These are phyloP conservation scores for Cyclotella choctawhatcheeana DNA, from an alignment of 108 stramenopile genomes.

Conservation along the genomic window DNA sequence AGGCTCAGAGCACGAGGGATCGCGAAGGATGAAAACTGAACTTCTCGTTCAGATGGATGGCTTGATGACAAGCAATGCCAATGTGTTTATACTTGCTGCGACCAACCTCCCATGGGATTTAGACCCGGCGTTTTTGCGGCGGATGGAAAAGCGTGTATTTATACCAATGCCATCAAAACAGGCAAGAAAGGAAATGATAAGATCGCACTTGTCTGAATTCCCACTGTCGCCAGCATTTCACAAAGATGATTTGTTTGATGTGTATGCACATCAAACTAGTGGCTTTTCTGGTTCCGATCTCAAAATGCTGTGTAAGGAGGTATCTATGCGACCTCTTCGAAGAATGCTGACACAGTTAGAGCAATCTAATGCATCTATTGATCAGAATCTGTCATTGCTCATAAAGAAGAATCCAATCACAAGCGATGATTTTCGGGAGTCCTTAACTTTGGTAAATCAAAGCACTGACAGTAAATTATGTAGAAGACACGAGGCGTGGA, in stretches of 20 bases:
- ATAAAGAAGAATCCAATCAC: slow-evolving; percentile 38
- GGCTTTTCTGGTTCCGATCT: slow-evolving; percentile 73
- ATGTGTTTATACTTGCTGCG: slow-evolving; percentile 77
- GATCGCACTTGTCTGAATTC: slow-evolving; percentile 38
- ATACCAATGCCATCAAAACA: slow-evolving; percentile 66
- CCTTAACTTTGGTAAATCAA: slow-evolving; percentile 14
- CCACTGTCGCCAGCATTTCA: slow-evolving; percentile 15
- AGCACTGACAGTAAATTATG: slow-evolving; percentile 26
- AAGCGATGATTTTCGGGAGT: slow-evolving; percentile 33
- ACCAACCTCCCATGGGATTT: slow-evolving; percentile 87
- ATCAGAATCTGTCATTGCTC: slow-evolving; percentile 27
- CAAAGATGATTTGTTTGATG: slow-evolving; percentile 31
- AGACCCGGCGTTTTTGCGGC: slow-evolving; percentile 74
- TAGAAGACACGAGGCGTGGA: slow-evolving; percentile 23
- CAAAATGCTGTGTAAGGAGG: slow-evolving; percentile 69
- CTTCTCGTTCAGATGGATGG: slow-evolving; percentile 90
- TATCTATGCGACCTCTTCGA: slow-evolving; percentile 71
- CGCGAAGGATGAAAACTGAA: slow-evolving; percentile 89
- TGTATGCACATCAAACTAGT: slow-evolving; percentile 26
- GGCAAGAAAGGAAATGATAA: slow-evolving; percentile 66
- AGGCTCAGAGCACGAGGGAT: slow-evolving; percentile 81
- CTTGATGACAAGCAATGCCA: slow-evolving; percentile 18
- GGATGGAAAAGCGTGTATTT: slow-evolving; percentile 74
- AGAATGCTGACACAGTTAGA: slow-evolving; percentile 41
- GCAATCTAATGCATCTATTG: background rate